Base-by-base conservation (phyloP, 306 rosid genomes). In the Ammopiptanthus mongolicus region DNA sequence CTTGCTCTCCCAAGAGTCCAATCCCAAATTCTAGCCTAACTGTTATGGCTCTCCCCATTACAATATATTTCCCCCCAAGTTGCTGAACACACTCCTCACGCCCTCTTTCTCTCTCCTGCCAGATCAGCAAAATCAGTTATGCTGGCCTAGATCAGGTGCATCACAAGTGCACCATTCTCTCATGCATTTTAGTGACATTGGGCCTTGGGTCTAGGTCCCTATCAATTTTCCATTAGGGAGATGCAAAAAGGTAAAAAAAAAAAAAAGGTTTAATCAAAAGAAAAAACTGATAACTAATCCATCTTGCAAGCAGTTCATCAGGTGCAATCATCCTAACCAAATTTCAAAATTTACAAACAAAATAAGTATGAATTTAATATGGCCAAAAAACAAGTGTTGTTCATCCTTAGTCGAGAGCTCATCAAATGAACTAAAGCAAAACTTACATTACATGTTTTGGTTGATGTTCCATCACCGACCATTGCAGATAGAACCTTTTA, bases 381-480 rank as follows among this genome's bases (percentile, higher is more conserved):
- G 15, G 44, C 31, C 59, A 71, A 29, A 41, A 42, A 55, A 52
- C 42, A 36, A 28, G 41, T 62, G 9, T 21, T 3, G 19, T 36
- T 29, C 51, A 84, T 31, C 48, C 78, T 68, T 29, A 31, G 53
- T 31, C 25, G 48, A 68, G 33, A 60, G 68, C 14, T 65, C 47
- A 33, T 66, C 53, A 23, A n/a, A 61, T 42, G 31, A 73, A 25
- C 42, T 51, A 36, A 39, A 71, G 71, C 50, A 60, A 84, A 62
- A 58, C 96, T 85, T 95, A 92, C 99, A 95, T 92, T 58, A 95
- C 84, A 82, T 86, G 82, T 84, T 92, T 95, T 23, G 98, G 98
- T 80, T 90, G 88, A 76, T 95, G 99, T 81, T 92, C 97, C 99
- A 92, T 92, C 74, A 95, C 91, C 0, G 98, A 95, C 98, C 98